Evolutionary conservation across 805 yeast species (phyloP), one percentile per base, ranked within the genome.

Genomic region (Torulaspora maleeae): DNA sequence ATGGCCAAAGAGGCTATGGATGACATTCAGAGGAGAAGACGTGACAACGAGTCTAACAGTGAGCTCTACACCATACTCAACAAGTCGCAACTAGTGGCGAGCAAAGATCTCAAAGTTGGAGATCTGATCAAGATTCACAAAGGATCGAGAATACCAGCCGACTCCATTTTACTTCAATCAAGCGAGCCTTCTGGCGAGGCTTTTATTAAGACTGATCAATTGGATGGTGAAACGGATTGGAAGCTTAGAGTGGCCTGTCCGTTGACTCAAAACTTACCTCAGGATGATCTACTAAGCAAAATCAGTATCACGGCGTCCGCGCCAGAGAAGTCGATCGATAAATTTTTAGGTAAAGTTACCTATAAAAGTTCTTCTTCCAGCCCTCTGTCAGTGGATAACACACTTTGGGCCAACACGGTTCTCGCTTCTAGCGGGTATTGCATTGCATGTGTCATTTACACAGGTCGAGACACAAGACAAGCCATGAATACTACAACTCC

Each of bases 151-250:
- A 78, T 93, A 2, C 99, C 99, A 0, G 98, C 99, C 0, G 99
- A 93, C 65, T 75, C 89, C 80, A 70, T 93, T 6, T 66, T 93
- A 22, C 68, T 93, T 36, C 95, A 87, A 60, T 82, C 96, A 1
- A 81, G 88, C 45, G 96, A 87, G 60, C 61, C 73, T 2, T 73
- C 77, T 3, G 97, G 96, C 6, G 99, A 93, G 60, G 77, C 90
- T 1, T 93, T 95, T 58, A 86, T 93, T 52, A 86, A 95, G 58
- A 93, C 99, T 0, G 99, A 93, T 70, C 99, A 93, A 68, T 72
- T 93, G 41, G 99, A 93, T 66, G 99, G 99, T 61, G 99, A 93
- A 66, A 93, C 99, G 5, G 99, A 93, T 68, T 93, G 99, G 99
- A 93, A 93, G 64, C 72, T 93, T 44, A 73, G 99, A 56, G 69